Conservation (phyloP, 257 asterid species). For the Phtheirospermum japonicum region DNA sequence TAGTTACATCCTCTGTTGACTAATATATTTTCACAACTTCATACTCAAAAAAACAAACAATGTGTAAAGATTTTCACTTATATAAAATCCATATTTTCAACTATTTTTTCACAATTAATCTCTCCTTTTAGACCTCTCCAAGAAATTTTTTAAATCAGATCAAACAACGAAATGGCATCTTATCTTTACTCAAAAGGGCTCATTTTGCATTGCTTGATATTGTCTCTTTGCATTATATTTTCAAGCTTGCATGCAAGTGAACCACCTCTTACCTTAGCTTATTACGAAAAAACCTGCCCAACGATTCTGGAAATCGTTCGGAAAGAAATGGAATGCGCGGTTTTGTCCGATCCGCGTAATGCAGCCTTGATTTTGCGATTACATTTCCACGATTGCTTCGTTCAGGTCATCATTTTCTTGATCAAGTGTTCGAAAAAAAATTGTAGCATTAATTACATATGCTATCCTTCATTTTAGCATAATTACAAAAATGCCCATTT, state of each 20-base stretch:
- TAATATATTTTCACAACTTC: slow-evolving; percentile 30
- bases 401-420: slow-evolving; percentile 56
- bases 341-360: slow-evolving; percentile 81
- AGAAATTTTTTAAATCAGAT: too few relatives aligned
- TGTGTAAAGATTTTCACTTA: slow-evolving; percentile 30
- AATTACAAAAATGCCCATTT: neutral
- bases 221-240: slow-evolving; percentile 23
- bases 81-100: slow-evolving; percentile 40
- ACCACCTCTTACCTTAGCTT: slow-evolving; percentile 65
- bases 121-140: slow-evolving; percentile 16
- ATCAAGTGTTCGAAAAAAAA: neutral
- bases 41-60: slow-evolving; percentile 35
- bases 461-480: neutral
- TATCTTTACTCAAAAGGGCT: slow-evolving; percentile 30
- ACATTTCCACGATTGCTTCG: slow-evolving; percentile 87
- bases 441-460: too few relatives aligned
- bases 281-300: slow-evolving; percentile 70
- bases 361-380: slow-evolving; percentile 75
- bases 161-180: slow-evolving; percentile 33
- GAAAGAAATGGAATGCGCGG: slow-evolving; percentile 90
- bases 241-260: slow-evolving; percentile 44
- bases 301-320: slow-evolving; percentile 51
- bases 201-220: slow-evolving; percentile 34
- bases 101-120: slow-evolving; percentile 23
- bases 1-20: slow-evolving; percentile 95